A percentile compares a stretch with the other conserved stretches of the same genome.
Evolutionary conservation across 768 basidiomycete species (phyloP).

Genomic region (Rhizopogon rudus): DNA sequence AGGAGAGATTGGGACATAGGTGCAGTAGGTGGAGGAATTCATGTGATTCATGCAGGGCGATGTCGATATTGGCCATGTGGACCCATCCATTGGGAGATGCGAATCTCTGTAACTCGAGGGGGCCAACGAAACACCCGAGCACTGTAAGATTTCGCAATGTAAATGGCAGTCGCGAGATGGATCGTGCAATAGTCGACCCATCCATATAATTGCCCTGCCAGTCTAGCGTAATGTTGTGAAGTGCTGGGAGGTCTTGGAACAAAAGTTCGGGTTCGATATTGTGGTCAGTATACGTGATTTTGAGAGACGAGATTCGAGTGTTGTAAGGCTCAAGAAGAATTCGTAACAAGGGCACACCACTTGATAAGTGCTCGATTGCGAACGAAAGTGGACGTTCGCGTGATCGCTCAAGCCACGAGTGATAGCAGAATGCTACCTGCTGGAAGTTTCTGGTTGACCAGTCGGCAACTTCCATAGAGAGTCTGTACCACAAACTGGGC

Average conservation of each 20-base stretch:
- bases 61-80: conserved; percentile 11
- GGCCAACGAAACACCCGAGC: no score
- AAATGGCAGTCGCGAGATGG: conserved; percentile 4
- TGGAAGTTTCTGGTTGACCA: conserved; percentile 5
- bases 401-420: conserved; percentile 5
- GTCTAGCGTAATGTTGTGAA: conserved; percentile 16
- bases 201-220: not conserved
- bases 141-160: no score
- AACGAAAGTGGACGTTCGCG: conserved; percentile 14
- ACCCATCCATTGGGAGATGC: conserved; percentile 12
- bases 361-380: conserved; percentile 11
- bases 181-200: not conserved
- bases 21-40: conserved; percentile 9
- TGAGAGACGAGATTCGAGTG: not conserved
- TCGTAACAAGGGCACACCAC: not conserved
- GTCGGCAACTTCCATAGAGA: conserved; percentile 16
- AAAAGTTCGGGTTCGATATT: conserved; percentile 7
- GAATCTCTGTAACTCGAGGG: not conserved
- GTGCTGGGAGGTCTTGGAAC: conserved; percentile 13
- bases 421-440: conserved; percentile 10
- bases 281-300: conserved; percentile 13
- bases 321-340: conserved; percentile 13
- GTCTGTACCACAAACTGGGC: conserved; percentile 44
- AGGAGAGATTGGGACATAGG: conserved; percentile 16
- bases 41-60: not conserved